Percentiles rank a stretch among this genome's conserved stretches.
Conservation (phyloP, 768 basidiomycete genomes). For the Gymnopilus junonius region DNA sequence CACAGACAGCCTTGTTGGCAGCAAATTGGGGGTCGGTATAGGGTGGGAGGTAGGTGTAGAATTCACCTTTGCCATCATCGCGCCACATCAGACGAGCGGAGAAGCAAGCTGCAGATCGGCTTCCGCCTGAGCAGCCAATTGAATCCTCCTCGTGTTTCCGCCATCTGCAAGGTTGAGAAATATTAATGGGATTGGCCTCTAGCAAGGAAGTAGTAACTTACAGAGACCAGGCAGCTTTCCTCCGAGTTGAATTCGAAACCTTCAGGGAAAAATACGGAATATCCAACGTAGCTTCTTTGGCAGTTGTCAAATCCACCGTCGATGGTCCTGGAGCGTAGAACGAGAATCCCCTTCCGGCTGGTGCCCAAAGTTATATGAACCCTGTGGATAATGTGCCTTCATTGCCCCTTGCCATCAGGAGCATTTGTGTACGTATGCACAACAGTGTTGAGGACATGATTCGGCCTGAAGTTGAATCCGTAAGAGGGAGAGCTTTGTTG, state of each 20-base stretch:
- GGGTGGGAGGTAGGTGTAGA: conserved; percentile 74
- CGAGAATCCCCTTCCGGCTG: conserved; percentile 62
- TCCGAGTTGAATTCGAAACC: conserved; percentile 71
- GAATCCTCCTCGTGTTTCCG: conserved; percentile 53
- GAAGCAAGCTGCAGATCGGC: conserved; percentile 60
- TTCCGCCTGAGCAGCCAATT: conserved; percentile 65
- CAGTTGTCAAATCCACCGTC: conserved; percentile 55
- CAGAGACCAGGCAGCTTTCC: conserved; percentile 79
- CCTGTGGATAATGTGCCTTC: conserved; percentile 57
- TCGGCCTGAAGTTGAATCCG: conserved; percentile 51
- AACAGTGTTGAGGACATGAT: conserved; percentile 39
- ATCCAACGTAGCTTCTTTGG: conserved; percentile 66
- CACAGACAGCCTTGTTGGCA: conserved; percentile 54
- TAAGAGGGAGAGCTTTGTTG: conserved; percentile 39
- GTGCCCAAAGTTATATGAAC: conserved; percentile 56
- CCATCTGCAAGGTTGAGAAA: conserved; percentile 44
- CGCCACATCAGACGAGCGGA: conserved; percentile 77
- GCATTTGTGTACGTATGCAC: conserved; percentile 45
- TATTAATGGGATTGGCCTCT: not conserved
- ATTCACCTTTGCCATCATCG: conserved; percentile 57
- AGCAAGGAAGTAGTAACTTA: conserved; percentile 32
- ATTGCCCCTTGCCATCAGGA: conserved; percentile 56
- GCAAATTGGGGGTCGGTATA: conserved; percentile 39
- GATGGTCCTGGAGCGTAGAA: conserved; percentile 71
- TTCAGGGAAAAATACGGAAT: conserved; percentile 63